phyloP scores from a whole-genome alignment of 1,284 basidiomycete species.

The Peniophora sp. region DNA sequence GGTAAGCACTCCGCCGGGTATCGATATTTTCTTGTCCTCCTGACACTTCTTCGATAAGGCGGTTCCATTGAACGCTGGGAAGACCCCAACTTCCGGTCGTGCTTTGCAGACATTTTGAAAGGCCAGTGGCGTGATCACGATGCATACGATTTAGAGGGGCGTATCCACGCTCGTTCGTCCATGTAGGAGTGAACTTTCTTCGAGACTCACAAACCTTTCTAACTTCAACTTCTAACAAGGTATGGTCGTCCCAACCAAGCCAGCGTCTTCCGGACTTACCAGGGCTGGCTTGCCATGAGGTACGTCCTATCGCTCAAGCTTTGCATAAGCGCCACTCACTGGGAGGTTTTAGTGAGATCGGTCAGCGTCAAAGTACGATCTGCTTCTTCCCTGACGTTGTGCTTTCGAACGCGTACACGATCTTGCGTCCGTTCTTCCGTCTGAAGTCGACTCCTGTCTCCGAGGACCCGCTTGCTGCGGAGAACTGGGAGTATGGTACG shows the following conservation, averaged over 20 bases:
- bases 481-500: slow-evolving; percentile 69
- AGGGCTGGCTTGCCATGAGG: slow-evolving; percentile 71
- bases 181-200: too few species aligned
- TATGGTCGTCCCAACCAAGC: slow-evolving; percentile 24
- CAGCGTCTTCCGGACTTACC: slow-evolving; percentile 74
- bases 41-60: slow-evolving; percentile 28
- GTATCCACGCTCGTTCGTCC: slow-evolving; percentile 54
- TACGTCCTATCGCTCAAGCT: slow-evolving; percentile 15
- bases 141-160: slow-evolving; percentile 56
- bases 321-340: neutral
- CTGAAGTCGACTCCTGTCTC: slow-evolving; percentile 33
- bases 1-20: slow-evolving; percentile 27
- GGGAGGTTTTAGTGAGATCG: slow-evolving; percentile 44
- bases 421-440: slow-evolving; percentile 80
- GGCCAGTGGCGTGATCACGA: slow-evolving; percentile 69
- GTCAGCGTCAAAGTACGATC: slow-evolving; percentile 71
- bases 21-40: neutral
- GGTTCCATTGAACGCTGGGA: slow-evolving; percentile 85
- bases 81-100: slow-evolving; percentile 59
- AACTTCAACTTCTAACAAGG: too few species aligned
- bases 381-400: slow-evolving; percentile 70
- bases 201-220: slow-evolving; percentile 46
- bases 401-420: slow-evolving; percentile 72
- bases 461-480: slow-evolving; percentile 39
- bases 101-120: slow-evolving; percentile 58